These are phyloP conservation scores for Sphaerulina vaccinii DNA, from an alignment of 2,329 filamentous ascomycete species.

Conservation along the genomic window DNA sequence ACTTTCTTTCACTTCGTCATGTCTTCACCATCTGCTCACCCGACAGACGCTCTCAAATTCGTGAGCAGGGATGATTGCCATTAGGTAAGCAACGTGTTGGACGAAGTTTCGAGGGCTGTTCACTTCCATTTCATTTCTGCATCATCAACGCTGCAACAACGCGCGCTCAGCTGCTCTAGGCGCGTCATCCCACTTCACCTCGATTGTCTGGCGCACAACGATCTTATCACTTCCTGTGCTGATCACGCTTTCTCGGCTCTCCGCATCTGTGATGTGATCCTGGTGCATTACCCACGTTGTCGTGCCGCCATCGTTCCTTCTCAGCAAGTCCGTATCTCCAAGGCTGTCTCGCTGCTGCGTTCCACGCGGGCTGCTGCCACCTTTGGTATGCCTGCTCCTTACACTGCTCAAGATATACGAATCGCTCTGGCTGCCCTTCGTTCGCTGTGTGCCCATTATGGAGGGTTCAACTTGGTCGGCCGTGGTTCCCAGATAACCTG, in stretches of 20 bases:
- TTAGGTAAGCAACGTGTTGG: no score
- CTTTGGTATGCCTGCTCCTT: constrained; percentile 6
- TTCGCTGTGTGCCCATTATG: not conserved
- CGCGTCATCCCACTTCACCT: constrained; percentile 18
- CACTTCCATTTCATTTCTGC: no score
- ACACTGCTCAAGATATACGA: constrained; percentile 13
- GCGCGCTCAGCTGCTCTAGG: constrained; percentile 9
- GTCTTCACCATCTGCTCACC: no score
- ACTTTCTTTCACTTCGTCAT: no score
- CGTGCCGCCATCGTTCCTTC: constrained; percentile 8
- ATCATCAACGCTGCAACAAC: constrained; percentile 3
- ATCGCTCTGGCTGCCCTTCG: constrained; percentile 3
- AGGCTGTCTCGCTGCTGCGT: constrained; percentile 11
- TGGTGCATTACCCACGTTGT: constrained; percentile 13
- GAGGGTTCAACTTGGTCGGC: constrained; percentile 15
- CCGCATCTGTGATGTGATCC: constrained; percentile 8
- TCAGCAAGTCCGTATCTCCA: constrained; percentile 10
- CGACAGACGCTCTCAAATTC: no score
- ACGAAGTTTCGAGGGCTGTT: no score
- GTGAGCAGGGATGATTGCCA: no score
- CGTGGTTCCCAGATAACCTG: constrained; percentile 18
- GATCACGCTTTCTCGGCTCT: constrained; percentile 8
- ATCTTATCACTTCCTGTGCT: constrained; percentile 20
- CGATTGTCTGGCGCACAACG: constrained; percentile 21
- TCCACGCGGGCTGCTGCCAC: not conserved